Evolutionary conservation across 257 asterid species (phyloP), one percentile per base, ranked within the genome.

Genomic region (Solanum chiquidenum): DNA sequence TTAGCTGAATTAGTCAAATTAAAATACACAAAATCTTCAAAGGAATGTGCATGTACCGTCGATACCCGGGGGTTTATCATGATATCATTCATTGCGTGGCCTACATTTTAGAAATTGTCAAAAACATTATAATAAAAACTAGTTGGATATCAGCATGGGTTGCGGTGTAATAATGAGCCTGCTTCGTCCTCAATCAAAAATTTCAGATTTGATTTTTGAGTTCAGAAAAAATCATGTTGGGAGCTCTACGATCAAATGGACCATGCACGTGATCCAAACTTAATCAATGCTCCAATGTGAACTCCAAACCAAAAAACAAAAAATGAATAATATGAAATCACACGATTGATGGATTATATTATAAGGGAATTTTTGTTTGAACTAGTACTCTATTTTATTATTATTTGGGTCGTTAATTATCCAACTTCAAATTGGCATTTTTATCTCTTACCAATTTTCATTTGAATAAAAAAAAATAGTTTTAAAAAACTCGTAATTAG

Each of bases 231-330:
- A 7, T 55, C 10, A 20, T 20, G 0, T 55, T 55, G 0, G 1
- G 2, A 55, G 2, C 2, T 0, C 0, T 55, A 55, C 0, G n/a
- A 7, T 55, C 10, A 55, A 18, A 55, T 18, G 0, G 0, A 18
- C 2, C 10, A 0, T 55, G 10, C 10, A 55, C 4, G 4, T 55
- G n/a, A 0, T 55, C 0, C 10, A 55, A 3, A 55, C 0, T 6
- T 18, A 55, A 55, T 18, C 4, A 0, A 55, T 2, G 0, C 5
- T 55, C 2, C 0, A 55, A 55, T 3, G 0, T 3, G 11, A 0
- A 55, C 4, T 7, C n/a, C 2, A 18, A 1, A 55, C 4, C n/a
- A n/a, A n/a, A n/a, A n/a, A n/a, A n/a, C n/a, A n/a, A n/a, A n/a
- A n/a, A n/a, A n/a, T n/a, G 84, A 10, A 14, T 42, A 25, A 25